phyloP scores from a whole-genome alignment of 116 monocot genomes.

The Phalaenopsis hybrid region DNA sequence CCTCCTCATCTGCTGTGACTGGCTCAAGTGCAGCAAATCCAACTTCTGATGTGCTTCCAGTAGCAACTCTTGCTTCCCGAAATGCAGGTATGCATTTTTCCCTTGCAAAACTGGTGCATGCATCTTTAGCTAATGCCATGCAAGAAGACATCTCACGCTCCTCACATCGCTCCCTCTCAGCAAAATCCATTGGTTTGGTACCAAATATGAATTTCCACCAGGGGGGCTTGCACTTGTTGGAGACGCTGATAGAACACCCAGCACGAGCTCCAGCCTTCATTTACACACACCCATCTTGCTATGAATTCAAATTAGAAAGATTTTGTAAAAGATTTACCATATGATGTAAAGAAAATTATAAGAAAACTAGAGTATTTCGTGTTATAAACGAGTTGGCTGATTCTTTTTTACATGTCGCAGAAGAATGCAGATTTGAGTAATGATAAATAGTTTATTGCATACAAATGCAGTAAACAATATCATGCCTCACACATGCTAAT shows the following conservation, averaged over 20 bases:
- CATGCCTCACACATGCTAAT: neutral
- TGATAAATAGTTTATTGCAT: too few species aligned
- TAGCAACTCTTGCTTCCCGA: constrained; percentile 64
- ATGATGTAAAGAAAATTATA: neutral
- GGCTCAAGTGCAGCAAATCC: neutral
- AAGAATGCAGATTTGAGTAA: too few species aligned
- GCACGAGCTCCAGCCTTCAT: constrained; percentile 68
- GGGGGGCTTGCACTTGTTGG: constrained; percentile 72
- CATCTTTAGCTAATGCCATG: constrained; percentile 48
- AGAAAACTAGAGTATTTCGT: neutral
- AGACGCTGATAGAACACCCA: constrained; percentile 81
- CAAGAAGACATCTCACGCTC: constrained; percentile 70
- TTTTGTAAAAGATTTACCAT: neutral
- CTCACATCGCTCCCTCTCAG: constrained; percentile 70
- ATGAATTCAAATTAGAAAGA: neutral
- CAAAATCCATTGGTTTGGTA: constrained; percentile 30
- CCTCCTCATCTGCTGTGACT: neutral
- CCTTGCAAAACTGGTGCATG: constrained; percentile 55
- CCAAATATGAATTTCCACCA: constrained; percentile 84
- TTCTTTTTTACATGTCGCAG: too few species aligned
- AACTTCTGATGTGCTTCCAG: neutral
- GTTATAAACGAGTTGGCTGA: neutral
- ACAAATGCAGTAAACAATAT: neutral
- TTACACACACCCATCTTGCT: constrained; percentile 9
- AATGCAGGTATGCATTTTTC: constrained; percentile 71